Conservation (phyloP, 495 filamentous ascomycete species). For the Cladorrhinum samala region DNA sequence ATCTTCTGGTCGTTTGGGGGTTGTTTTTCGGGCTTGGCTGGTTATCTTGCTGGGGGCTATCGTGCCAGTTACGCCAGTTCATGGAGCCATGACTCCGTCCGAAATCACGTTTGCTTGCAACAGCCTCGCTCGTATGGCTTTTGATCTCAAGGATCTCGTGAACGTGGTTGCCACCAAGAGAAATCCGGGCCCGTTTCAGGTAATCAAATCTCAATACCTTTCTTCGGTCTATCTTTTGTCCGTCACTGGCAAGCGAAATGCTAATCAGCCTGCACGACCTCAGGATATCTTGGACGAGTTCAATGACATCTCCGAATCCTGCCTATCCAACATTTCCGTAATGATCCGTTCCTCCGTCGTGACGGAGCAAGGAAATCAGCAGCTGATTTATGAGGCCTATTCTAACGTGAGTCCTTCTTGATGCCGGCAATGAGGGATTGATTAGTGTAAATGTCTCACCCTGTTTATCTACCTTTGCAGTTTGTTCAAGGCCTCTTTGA, state of each 20-base stretch:
- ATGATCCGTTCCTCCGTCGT: slow-evolving; percentile 18
- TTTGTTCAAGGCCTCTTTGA: slow-evolving; percentile 20
- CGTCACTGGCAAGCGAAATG: no score
- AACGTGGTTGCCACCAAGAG: slow-evolving; percentile 10
- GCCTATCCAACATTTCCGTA: slow-evolving; percentile 20
- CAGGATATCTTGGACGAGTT: slow-evolving; percentile 22
- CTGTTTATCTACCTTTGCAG: slow-evolving; percentile 2
- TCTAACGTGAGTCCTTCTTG: slow-evolving; percentile 13
- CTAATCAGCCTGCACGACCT: background rate
- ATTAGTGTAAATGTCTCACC: background rate
- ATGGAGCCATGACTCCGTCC: slow-evolving; percentile 16
- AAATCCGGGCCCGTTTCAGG: slow-evolving; percentile 19
- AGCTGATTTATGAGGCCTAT: slow-evolving; percentile 18
- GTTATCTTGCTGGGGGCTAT: slow-evolving; percentile 7
- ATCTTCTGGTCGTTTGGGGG: background rate
- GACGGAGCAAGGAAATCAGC: slow-evolving; percentile 11
- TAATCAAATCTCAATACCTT: background rate
- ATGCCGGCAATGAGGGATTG: background rate
- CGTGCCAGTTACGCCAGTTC: slow-evolving; percentile 1
- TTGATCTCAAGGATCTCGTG: slow-evolving; percentile 19
- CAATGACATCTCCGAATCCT: slow-evolving; percentile 20
- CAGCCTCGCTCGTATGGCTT: slow-evolving; percentile 20
- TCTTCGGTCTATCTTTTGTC: no score
- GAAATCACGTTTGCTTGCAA: slow-evolving; percentile 16
- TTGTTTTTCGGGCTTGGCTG: background rate